Base-by-base conservation (phyloP, 2,329 filamentous ascomycete species). In the Metarhizium sp. region DNA sequence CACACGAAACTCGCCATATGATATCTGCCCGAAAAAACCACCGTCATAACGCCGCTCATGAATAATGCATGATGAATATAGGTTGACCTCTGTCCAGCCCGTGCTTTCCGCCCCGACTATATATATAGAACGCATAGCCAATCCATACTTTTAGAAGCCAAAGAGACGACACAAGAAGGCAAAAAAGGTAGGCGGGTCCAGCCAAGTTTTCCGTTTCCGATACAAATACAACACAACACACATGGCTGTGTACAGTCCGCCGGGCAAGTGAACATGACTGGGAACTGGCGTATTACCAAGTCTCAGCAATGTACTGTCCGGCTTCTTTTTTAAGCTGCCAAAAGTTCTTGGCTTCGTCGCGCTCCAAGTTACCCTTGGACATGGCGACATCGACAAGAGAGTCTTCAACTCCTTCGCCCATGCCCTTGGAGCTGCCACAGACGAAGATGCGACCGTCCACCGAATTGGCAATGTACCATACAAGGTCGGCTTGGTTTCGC, bases 391-490 rank as follows among this genome's bases (percentile, higher is more conserved):
- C 88, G 30, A 96, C 78, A 14, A 99, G 78, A 0, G 92, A 89
- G 50, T 85, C 79, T 69, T 97, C 88, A 3, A 99, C 94, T 48
- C 94, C 94, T 71, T 97, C 94, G 57, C 94, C 94, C 94, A 99
- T 99, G 55, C 94, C 94, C 75, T 90, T 91, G 66, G 85, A 91
- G 72, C 88, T 95, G 51, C 94, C 94, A 69, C 94, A 99, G 57
- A 99, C 94, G 68, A 99, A 99, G 53, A 97, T 85, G 53, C 94
- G 85, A 1, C 94, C 94, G 65, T 99, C 94, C n/a, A 97, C 78
- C 2, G 91, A 85, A 69, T 97, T 97, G 77, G 95, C 88, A 60
- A 97, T 91, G 70, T 90, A 95, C 94, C 94, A 99, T 16, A 97
- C 92, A n/a, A 97, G 80, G 67, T 97, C 94, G 2, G 92, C 90